phyloP scores from a whole-genome alignment of 805 yeast genomes.

The Nakazawaea sp. region DNA sequence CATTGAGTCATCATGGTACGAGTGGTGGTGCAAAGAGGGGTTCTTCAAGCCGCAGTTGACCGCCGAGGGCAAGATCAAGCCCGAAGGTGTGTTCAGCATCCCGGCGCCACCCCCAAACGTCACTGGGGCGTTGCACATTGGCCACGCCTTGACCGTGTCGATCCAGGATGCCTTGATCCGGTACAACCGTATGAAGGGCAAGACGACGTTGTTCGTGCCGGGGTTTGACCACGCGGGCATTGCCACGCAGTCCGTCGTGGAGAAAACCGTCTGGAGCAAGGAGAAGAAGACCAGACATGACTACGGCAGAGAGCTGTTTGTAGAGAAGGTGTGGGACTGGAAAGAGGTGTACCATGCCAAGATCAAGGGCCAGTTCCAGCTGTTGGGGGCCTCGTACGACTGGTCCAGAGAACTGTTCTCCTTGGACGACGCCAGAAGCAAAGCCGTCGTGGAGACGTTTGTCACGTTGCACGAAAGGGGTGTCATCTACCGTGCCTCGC shows the following conservation, averaged over 20 bases:
- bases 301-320: slow-evolving; percentile 85
- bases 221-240: slow-evolving; percentile 99
- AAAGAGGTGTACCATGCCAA: slow-evolving; percentile 86
- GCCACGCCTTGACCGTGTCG: slow-evolving; percentile 93
- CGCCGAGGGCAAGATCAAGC: slow-evolving; percentile 64
- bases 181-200: slow-evolving; percentile 95
- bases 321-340: slow-evolving; percentile 96
- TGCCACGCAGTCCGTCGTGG: slow-evolving; percentile 97
- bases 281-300: slow-evolving; percentile 91
- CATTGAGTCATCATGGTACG: slow-evolving; percentile 96
- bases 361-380: slow-evolving; percentile 77
- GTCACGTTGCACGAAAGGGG: slow-evolving; percentile 92
- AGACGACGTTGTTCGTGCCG: slow-evolving; percentile 86
- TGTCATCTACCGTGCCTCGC: slow-evolving; percentile 84
- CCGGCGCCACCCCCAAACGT: slow-evolving; percentile 99
- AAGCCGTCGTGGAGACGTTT: slow-evolving; percentile 86
- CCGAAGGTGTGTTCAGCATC: slow-evolving; percentile 80
- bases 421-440: slow-evolving; percentile 66
- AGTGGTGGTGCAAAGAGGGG: slow-evolving; percentile 92
- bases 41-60: slow-evolving; percentile 83
- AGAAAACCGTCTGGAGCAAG: slow-evolving; percentile 87
- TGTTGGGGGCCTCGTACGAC: slow-evolving; percentile 94
- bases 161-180: slow-evolving; percentile 92
- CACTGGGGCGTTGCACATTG: slow-evolving; percentile 97
- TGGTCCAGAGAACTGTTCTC: slow-evolving; percentile 96